Percentiles rank a stretch among this genome's conserved stretches.
Conservation (phyloP, 2,329 filamentous ascomycete species). For the Aureobasidium sp. region DNA sequence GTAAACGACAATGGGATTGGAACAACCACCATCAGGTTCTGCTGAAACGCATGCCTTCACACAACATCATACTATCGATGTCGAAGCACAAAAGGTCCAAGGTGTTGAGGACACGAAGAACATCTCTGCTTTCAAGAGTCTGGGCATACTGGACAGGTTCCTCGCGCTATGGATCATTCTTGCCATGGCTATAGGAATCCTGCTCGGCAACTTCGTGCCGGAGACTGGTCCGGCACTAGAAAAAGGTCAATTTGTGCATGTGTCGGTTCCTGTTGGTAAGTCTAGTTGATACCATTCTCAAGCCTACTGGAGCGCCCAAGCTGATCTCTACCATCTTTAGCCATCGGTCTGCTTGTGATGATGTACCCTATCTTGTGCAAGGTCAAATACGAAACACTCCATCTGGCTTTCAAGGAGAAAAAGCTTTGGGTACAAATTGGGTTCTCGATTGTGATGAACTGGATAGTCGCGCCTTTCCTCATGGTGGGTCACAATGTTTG, state of each 20-base stretch:
- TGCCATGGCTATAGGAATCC: conserved; percentile 64
- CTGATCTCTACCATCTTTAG: conserved; percentile 25
- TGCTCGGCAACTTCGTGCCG: conserved; percentile 68
- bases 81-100: neutral
- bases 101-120: neutral
- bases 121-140: conserved; percentile 30
- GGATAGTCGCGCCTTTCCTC: conserved; percentile 72
- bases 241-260: conserved; percentile 63
- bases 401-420: conserved; percentile 54
- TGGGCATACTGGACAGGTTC: conserved; percentile 39
- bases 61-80: neutral
- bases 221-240: conserved; percentile 56
- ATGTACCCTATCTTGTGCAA: conserved; percentile 93
- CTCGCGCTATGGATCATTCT: conserved; percentile 61
- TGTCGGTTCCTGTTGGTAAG: conserved; percentile 59
- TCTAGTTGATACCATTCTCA: neutral
- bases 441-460: conserved; percentile 72
- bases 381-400: conserved; percentile 68
- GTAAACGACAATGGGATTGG: no score
- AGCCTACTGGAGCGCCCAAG: no score
- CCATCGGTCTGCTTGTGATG: conserved; percentile 77
- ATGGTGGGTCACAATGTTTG: conserved; percentile 53
- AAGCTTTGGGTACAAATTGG: conserved; percentile 70
- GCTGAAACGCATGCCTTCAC: neutral
- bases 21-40: neutral